Base-by-base conservation (phyloP, 1,284 basidiomycete species). In the Pulchroboletus neoregius region DNA sequence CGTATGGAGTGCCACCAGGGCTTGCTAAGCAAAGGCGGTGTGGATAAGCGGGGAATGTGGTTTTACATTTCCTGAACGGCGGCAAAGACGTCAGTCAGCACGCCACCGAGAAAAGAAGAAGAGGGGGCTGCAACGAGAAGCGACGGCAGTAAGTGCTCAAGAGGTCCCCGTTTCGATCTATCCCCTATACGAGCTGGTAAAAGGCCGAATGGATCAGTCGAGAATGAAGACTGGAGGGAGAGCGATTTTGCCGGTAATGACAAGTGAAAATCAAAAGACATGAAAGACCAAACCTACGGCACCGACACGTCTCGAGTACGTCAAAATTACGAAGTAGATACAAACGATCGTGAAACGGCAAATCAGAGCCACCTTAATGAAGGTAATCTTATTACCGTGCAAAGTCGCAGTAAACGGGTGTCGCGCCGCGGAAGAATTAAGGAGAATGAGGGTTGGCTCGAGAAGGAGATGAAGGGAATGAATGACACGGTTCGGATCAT, bases 261-360 rank as follows among this genome's bases (percentile, higher is more conserved):
- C 36, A 26, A 11, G 60, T 58, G 57, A 60, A 60, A 31, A 58
- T 58, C 59, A 60, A 56, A 58, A 37, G 47, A 26, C 7, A 39
- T 27, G 50, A 57, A 40, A 35, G 43, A 50, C 12, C 2, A 20
- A 27, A 18, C 9, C 43, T 11, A 60, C 57, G 57, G 57, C 46
- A 53, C 57, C 57, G 57, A 61, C 46, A 58, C 53, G 58, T 58
- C 48, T 61, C 6, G 46, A 53, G 53, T 62, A 62, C 60, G 60
- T 62, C 48, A 61, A 56, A 58, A 37, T 56, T 41, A 50, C 35
- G 36, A 49, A 40, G 48, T 13, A 15, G 9, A 30, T 27, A 39
- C 35, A 16, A 52, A 46, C 8, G 50, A 51, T 58, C 46, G 41
- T 22, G 51, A 36, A n/a, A 45, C 50, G 54, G 56, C 52, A 58